phyloP scores from a whole-genome alignment of 2,329 filamentous ascomycete genomes.

The Aureobasidium subglaciale region DNA sequence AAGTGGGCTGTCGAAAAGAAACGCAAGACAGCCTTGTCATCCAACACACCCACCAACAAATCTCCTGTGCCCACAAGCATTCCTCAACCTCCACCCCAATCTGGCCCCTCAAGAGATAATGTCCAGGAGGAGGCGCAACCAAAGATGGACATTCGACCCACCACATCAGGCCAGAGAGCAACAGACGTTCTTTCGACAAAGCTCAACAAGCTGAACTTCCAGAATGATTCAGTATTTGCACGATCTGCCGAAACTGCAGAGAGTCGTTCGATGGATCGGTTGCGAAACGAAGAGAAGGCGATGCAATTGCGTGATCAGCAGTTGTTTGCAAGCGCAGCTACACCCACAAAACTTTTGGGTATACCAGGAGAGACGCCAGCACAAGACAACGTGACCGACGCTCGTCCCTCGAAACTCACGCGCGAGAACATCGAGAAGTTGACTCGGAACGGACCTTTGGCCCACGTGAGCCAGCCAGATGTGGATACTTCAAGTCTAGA shows the following conservation, averaged over 20 bases:
- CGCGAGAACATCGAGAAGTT: slow-evolving; percentile 29
- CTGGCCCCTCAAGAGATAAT: background rate
- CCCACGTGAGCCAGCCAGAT: background rate
- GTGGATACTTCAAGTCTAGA: slow-evolving; percentile 13
- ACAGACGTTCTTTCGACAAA: slow-evolving; percentile 18
- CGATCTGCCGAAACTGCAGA: slow-evolving; percentile 37
- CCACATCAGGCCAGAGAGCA: background rate
- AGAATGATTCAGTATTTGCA: slow-evolving; percentile 33
- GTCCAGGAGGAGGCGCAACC: background rate
- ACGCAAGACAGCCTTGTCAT: slow-evolving; percentile 21
- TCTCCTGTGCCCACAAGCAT: background rate
- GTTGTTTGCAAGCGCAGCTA: slow-evolving; percentile 42
- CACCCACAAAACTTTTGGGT: slow-evolving; percentile 26
- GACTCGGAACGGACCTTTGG: slow-evolving; percentile 10
- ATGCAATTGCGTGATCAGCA: slow-evolving; percentile 48
- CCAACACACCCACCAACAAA: background rate
- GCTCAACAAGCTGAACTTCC: slow-evolving; percentile 29
- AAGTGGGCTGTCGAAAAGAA: slow-evolving; percentile 54
- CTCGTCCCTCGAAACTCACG: slow-evolving; percentile 19
- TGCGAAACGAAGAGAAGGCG: slow-evolving; percentile 49
- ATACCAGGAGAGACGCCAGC: slow-evolving; percentile 7
- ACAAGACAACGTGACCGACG: slow-evolving; percentile 13
- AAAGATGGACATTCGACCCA: background rate
- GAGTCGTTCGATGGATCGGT: slow-evolving; percentile 40
- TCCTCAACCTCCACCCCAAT: background rate